A percentile compares a stretch with the other conserved stretches of the same genome.
Evolutionary conservation across 495 filamentous ascomycete species (phyloP).

Genomic region (Glarea lozoyensis): DNA sequence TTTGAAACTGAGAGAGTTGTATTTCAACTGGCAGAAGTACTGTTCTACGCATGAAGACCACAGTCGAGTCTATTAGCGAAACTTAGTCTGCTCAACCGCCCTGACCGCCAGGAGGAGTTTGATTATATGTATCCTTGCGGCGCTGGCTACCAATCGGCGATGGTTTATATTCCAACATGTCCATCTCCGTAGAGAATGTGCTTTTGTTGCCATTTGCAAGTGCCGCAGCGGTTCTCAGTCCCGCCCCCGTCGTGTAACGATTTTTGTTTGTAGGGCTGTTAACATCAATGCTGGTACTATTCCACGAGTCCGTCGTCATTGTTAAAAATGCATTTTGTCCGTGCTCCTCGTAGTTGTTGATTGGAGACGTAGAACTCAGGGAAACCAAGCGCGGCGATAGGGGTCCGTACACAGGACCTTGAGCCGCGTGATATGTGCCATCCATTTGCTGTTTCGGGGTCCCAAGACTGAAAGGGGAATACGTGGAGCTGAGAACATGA

Average conservation of each 20-base stretch:
- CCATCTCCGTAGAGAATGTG: conserved; percentile 14
- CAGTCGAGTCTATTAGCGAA: background rate
- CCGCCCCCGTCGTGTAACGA: too few species aligned
- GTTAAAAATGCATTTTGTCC: too few species aligned
- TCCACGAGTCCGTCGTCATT: conserved; percentile 21
- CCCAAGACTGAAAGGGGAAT: conserved; percentile 8
- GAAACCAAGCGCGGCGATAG: too few species aligned
- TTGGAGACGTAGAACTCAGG: too few species aligned
- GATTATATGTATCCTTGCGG: conserved; percentile 4
- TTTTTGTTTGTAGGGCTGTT: too few species aligned
- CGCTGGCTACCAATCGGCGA: conserved; percentile 16
- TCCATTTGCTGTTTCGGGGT: conserved; percentile 9
- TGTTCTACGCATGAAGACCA: background rate
- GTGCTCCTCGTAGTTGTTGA: conserved; percentile 10
- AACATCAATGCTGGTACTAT: conserved; percentile 28
- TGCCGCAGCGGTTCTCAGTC: background rate
- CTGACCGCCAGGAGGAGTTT: conserved; percentile 16
- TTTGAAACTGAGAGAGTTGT: background rate
- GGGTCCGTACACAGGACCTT: conserved; percentile 4
- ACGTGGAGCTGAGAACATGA: conserved; percentile 10
- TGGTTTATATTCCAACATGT: conserved; percentile 9
- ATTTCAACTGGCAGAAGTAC: background rate
- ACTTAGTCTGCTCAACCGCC: conserved; percentile 15
- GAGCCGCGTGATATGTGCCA: conserved; percentile 13
- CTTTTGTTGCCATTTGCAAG: conserved; percentile 11